These are phyloP conservation scores for Westerdykella ornata DNA, from an alignment of 2,329 filamentous ascomycete species.

Conservation along the genomic window DNA sequence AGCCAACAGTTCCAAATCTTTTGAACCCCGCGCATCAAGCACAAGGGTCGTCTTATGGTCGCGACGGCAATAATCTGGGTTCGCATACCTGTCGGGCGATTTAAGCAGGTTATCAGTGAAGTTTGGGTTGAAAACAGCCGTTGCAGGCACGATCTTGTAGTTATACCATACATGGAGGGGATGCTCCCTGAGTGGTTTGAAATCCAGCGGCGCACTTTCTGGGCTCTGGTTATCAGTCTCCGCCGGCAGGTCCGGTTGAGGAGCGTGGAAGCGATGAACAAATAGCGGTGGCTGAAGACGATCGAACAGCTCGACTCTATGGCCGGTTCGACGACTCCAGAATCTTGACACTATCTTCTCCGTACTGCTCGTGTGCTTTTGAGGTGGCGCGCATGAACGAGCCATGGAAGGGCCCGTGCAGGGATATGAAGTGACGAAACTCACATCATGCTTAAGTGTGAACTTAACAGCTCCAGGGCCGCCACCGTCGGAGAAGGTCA, in stretches of 20 bases:
- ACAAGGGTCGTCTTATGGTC: conserved; percentile 34
- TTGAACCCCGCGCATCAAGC: conserved; percentile 51
- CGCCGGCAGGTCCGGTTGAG: conserved; percentile 20
- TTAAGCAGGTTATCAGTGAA: conserved; percentile 25
- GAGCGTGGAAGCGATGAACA: conserved; percentile 31
- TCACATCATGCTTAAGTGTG: conserved; percentile 46
- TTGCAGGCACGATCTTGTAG: conserved; percentile 33
- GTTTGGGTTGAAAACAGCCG: conserved; percentile 22
- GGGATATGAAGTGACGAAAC: conserved; percentile 50
- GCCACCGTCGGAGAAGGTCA: conserved; percentile 30
- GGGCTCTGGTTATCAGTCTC: conserved; percentile 15
- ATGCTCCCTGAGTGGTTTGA: conserved; percentile 29
- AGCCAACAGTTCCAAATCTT: conserved; percentile 62
- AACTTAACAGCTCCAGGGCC: conserved; percentile 14
- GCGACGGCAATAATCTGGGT: conserved; percentile 9
- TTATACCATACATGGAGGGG: conserved; percentile 38
- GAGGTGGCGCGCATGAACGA: not conserved
- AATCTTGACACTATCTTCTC: not conserved
- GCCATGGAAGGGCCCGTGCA: conserved; percentile 42
- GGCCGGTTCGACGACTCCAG: conserved; percentile 25
- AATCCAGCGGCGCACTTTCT: conserved; percentile 9
- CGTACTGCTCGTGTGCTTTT: conserved; percentile 2
- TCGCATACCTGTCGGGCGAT: not conserved
- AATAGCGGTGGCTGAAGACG: conserved; percentile 7
- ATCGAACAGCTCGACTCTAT: conserved; percentile 24